Evolutionary conservation across 2,329 filamentous ascomycete species (phyloP), one percentile per base, ranked within the genome.

Genomic region (Stachybotrys elegans): DNA sequence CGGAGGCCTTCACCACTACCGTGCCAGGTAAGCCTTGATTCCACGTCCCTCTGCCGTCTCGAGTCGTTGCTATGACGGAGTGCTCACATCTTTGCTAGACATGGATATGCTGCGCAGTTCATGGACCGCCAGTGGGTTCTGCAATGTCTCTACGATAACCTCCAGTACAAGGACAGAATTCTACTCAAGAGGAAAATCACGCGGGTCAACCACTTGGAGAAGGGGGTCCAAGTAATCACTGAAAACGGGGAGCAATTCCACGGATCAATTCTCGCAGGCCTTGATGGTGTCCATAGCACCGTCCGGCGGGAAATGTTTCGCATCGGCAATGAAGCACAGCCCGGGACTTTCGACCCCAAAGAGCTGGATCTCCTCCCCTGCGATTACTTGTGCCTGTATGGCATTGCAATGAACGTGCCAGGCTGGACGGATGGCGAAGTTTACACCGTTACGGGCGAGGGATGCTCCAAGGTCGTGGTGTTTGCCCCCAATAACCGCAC

Each of bases 251-350:
- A 48, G 5, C 35, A 46, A 0, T 62, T 60, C 29, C 31, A 48
- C 1, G 68, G 65, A 0, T 55, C 61, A 16, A 48, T 71, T 0
- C 49, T 71, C 0, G 53, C 70, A 0, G 67, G 69, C 0, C 61
- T 64, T 1, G 69, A 72, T 37, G 69, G 70, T 2, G 57, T 71
- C 16, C 58, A 69, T 44, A 71, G 69, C 49, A 50, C 46, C 0
- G 55, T 67, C 2, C 52, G 69, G 6, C 36, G 48, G 4, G 59
- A 65, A 22, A 62, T 62, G 59, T 46, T 44, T 22, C 45, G 52
- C 6, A 43, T 55, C 2, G 56, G 36, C 9, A 40, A 56, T 19
- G 45, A 48, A n/a, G 45, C 51, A 3, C 45, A 55, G 16, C 53
- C 56, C 6, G 56, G 54, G 2, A 52, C 49, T 19, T 55, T 59